A percentile compares a stretch with the other conserved stretches of the same genome.
Evolutionary conservation across 805 yeast genomes (phyloP).

Genomic region (Ogataea pignaliae): DNA sequence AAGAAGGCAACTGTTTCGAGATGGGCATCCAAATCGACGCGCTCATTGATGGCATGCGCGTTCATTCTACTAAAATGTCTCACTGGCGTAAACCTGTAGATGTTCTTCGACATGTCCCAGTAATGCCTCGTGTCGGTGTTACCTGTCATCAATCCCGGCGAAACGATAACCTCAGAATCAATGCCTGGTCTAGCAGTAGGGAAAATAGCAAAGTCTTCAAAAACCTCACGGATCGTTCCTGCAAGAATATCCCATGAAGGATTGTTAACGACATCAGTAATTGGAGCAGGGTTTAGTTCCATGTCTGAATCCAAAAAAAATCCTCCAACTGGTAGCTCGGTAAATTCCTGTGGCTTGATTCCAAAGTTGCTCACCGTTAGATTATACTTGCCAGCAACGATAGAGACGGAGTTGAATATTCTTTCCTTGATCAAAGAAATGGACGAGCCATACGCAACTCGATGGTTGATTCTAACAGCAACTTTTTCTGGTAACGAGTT

Average conservation of each 20-base stretch:
- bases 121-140: slow-evolving; percentile 65
- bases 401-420: slow-evolving; percentile 27
- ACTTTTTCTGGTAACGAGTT: slow-evolving; percentile 50
- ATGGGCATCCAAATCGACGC: slow-evolving; percentile 50
- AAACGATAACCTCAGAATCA: slow-evolving; percentile 34
- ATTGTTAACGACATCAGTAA: slow-evolving; percentile 22
- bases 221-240: slow-evolving; percentile 42
- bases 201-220: slow-evolving; percentile 37
- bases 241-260: slow-evolving; percentile 45
- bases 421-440: slow-evolving; percentile 32
- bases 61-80: slow-evolving; percentile 23
- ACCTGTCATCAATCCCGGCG: slow-evolving; percentile 60
- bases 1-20: slow-evolving; percentile 53
- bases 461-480: slow-evolving; percentile 37
- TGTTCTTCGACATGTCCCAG: slow-evolving; percentile 57
- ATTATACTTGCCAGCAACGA: slow-evolving; percentile 33
- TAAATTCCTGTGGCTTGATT: slow-evolving; percentile 13
- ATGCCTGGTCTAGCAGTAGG: slow-evolving; percentile 24
- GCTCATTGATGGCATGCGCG: slow-evolving; percentile 64
- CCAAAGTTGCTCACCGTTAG: slow-evolving; percentile 25
- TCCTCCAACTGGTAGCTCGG: slow-evolving; percentile 25
- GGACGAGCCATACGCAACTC: slow-evolving; percentile 42
- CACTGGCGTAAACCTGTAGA: slow-evolving; percentile 57
- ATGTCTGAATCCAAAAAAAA: slow-evolving; percentile 16
- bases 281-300: slow-evolving; percentile 46